Base-by-base conservation (phyloP, 1,284 basidiomycete species). In the Pseudozyma hubeiensis region DNA sequence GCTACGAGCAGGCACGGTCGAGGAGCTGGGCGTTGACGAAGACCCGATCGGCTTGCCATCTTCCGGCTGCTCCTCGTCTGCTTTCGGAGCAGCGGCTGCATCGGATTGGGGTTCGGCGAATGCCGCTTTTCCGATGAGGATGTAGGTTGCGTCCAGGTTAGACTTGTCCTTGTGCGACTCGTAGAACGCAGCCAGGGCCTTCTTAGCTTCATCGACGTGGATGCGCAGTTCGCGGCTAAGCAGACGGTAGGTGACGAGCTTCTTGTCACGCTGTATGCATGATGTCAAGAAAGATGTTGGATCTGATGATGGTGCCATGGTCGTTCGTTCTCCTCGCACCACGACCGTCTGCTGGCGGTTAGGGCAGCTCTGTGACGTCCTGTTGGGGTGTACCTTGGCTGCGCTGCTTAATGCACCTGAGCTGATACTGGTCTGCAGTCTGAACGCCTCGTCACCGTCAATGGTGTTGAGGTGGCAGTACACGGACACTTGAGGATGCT, bases 181-280 rank as follows among this genome's bases (percentile, higher is more conserved):
- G 64, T 59, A 62, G 58, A 62, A 77, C n/a, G 41, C 17, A 13
- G 49, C 58, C 6, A 81, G 46, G 6, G 64, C 60, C 49, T 47
- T 39, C 48, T 76, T 76, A 8, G 79, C 79, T 3, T 75, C 62
- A 17, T 75, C 67, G 34, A 81, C 73, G 41, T 79, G 73, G 5
- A 79, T 76, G 17, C 67, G 62, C 24, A 64, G 56, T 53, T 66
- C 72, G 14, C 79, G 70, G 35, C 79, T 81, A 41, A 81, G 70
- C 13, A 79, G 60, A 4, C 76, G 68, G 48, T 76, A 79, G 5
- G 78, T 79, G 53, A 79, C 63, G 37, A 74, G 62, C 62, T 77
- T 74, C 61, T 68, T 64, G 46, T 81, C 76, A 31, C 74, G 73
- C 53, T 75, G 58, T 17, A 78, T 29, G 60, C 79, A 79, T 31